Evolutionary conservation across 2,329 filamentous ascomycete genomes (phyloP), one percentile per base, ranked within the genome.

Genomic region (Colletotrichum sidae): DNA sequence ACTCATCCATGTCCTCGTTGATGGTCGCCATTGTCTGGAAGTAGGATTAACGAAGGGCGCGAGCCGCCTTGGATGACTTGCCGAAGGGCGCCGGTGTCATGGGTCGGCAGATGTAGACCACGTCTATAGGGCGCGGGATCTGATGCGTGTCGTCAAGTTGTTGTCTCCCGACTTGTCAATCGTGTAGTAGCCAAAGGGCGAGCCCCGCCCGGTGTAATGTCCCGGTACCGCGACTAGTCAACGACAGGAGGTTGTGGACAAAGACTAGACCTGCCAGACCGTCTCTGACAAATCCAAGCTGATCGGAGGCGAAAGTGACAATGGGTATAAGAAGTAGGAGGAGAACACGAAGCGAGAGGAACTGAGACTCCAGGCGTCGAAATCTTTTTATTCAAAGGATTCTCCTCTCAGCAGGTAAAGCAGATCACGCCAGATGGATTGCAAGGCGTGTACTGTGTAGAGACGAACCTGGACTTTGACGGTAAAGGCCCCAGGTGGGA

Each of bases 1-100:
- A 88, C 67, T 89, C 84, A 60, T 90, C 87, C 80, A 85, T 79
- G 58, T 87, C 83, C 60, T 87, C 81, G 37, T 60, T 58, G 68
- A 86, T 71, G 62, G 70, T 67, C n/a, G 76, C 65, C 77, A 78
- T 78, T 61, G 54, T 69, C 49, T 45, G 34, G 54, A 37, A 51
- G n/a, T 37, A 52, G 55, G 50, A 45, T 64, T 57, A 60, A 55
- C 33, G 46, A 33, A 60, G 58, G 66, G 58, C 58, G 64, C 55
- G 63, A 51, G 10, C 38, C 13, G 54, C 39, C 15, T 15, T 60
- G 39, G 15, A 39, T 54, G 53, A 60, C 56, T 39, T 46, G 60
- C 39, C 11, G 35, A 67, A 68, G 54, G 66, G 66, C 64, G 58
- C 64, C 35, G 44, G 41, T 41, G 63, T 53, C 60, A 61, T 60